Percentiles rank a stretch among this genome's conserved stretches.
phyloP scores from a whole-genome alignment of 805 yeast species.

The Metschnikowia bowlesiae region DNA sequence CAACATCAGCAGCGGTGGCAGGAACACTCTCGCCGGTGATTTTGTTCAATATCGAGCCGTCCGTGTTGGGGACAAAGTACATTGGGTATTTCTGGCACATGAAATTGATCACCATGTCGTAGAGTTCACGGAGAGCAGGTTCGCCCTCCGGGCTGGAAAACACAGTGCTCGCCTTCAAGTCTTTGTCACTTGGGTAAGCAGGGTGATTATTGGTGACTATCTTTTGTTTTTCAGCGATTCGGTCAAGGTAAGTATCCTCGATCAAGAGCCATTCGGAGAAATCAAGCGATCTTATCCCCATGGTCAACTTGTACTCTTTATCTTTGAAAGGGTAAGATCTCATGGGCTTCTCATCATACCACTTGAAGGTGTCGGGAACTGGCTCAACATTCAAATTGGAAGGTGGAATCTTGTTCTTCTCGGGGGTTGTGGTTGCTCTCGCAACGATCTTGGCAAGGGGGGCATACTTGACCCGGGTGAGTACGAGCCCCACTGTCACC shows the following conservation, averaged over 20 bases:
- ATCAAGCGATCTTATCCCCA: slow-evolving; percentile 22
- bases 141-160: slow-evolving; percentile 30
- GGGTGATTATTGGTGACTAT: slow-evolving; percentile 32
- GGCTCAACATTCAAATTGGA: slow-evolving; percentile 7
- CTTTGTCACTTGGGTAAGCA: slow-evolving; percentile 25
- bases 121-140: slow-evolving; percentile 35
- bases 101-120: slow-evolving; percentile 26
- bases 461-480: background rate
- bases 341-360: slow-evolving; percentile 14
- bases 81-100: slow-evolving; percentile 38
- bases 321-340: slow-evolving; percentile 50
- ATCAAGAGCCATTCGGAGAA: slow-evolving; percentile 40
- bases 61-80: slow-evolving; percentile 22
- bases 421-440: background rate
- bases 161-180: slow-evolving; percentile 27
- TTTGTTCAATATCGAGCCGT: slow-evolving; percentile 20
- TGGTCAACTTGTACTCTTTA: slow-evolving; percentile 41
- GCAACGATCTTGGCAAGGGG: background rate
- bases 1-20: slow-evolving; percentile 3
- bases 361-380: slow-evolving; percentile 11
- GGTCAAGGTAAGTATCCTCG: slow-evolving; percentile 30
- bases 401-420: background rate
- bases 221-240: slow-evolving; percentile 24
- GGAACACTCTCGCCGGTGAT: slow-evolving; percentile 27
- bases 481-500: background rate